Base-by-base conservation (phyloP, 2,329 filamentous ascomycete genomes). In the Claviceps monticola region DNA sequence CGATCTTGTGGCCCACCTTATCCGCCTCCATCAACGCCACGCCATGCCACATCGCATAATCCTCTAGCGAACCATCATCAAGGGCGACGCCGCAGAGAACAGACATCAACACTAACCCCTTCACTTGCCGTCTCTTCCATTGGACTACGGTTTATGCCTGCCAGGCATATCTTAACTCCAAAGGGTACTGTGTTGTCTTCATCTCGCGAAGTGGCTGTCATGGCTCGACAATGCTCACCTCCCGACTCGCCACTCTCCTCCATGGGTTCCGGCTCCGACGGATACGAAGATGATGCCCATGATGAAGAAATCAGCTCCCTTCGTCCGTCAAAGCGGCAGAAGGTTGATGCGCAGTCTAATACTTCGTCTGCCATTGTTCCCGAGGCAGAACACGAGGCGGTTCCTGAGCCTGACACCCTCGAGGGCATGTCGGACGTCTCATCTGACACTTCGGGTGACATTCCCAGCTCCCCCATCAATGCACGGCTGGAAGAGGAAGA, bases 371-470 rank as follows among this genome's bases (percentile, higher is more conserved):
- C 72, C 16, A 62, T 69, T 11, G 63, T 71, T 47, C 66, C 63
- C 34, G 68, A 70, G 21, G 66, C 62, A 26, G 72, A 74, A 51
- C 66, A 66, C 48, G 74, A 77, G 45, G 63, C 70, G 8, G 71
- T 72, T 3, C 70, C 70, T 13, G 69, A 74, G 49, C 66, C 76
- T 54, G 67, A 81, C 66, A 66, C 77, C 58, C 69, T 80, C 44
- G 76, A 79, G 54, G 74, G 72, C 59, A 70, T 78, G 70, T 80
- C 80, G 49, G 86, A 89, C 51, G 83, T 97, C 54, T 95, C 89
- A 7, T 88, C 87, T 50, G 93, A 98, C 68, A 94, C 87, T 48
- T 90, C 87, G 37, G 88, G 88, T 66, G 89, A 88, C 53, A 80
- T 90, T 48, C 86, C 86, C 26, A 83, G 80, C 62, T 87, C 83